Evolutionary conservation across 805 yeast species (phyloP), one percentile per base, ranked within the genome.

Genomic region (Suhomyces kilbournensis): DNA sequence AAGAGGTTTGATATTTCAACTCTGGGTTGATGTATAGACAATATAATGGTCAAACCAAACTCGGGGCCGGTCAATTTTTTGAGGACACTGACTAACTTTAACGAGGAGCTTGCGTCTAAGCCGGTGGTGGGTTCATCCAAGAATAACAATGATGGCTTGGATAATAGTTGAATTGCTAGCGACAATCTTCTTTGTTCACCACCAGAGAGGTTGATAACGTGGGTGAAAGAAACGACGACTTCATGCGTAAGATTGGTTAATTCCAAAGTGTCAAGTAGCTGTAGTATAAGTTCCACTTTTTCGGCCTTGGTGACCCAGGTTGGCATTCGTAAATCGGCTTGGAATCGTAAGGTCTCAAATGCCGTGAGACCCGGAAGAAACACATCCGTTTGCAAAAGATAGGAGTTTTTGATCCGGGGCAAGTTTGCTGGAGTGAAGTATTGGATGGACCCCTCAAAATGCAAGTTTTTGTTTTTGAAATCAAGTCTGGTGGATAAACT

Each of bases 111-210:
- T 6, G 69, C 59, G 47, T 65, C 69, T 44, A 65, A 55, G 3
- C 69, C 69, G 0, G 69, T 65, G 26, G 69, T 65, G 25, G 69
- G 68, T 52, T 65, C 69, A 42, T 65, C 69, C 26, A 65, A 50
- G 39, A 64, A 65, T 2, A 65, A 55, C 12, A 64, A 48, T 10
- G 62, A 60, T 1, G 69, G 69, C 46, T 56, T 58, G 48, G 53
- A 56, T 39, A 65, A 56, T 28, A 65, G 56, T 50, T 65, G 69
- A 19, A 64, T 57, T 3, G 69, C 69, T 19, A 65, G 51, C 12
- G 66, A 61, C 15, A 59, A 52, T 10, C 69, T 50, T 25, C 69
- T 43, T 44, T 65, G 69, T 43, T 65, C 69, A 2, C 69, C 69
- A 4, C 69, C 69, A 3, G 67, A 63, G 8, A 65, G 52, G 42